phyloP scores from a whole-genome alignment of 1,284 basidiomycete genomes.

The Rhodotorula glutinis region DNA sequence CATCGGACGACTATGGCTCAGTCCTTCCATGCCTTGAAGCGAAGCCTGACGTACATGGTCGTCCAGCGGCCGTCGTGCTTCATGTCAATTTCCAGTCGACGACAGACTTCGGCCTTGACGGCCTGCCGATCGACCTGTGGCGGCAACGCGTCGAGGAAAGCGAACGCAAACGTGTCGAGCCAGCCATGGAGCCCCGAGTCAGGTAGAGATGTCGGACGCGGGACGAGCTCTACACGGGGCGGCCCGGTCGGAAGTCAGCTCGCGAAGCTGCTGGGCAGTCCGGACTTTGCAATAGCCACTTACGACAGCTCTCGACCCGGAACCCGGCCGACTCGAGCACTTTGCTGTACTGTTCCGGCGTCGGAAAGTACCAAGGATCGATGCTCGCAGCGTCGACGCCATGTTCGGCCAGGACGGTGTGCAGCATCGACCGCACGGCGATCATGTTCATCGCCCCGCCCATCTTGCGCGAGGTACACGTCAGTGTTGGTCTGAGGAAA shows the following conservation, averaged over 20 bases:
- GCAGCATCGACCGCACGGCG: conserved; percentile 62
- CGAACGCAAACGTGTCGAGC: conserved; percentile 65
- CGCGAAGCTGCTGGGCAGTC: no score
- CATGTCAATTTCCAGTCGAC: conserved; percentile 61
- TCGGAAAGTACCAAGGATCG: conserved; percentile 83
- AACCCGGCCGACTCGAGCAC: conserved; percentile 42
- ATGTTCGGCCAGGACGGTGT: conserved; percentile 57
- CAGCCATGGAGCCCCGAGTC: conserved; percentile 62
- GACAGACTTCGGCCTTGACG: conserved; percentile 65
- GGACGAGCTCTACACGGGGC: conserved; percentile 52
- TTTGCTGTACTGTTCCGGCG: conserved; percentile 60
- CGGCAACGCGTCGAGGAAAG: conserved; percentile 58
- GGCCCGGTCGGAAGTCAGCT: not conserved
- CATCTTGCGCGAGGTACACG: conserved; percentile 49
- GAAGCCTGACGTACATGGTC: conserved; percentile 67
- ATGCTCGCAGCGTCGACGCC: conserved; percentile 59
- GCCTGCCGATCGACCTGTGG: conserved; percentile 57
- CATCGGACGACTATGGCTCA: conserved; percentile 14
- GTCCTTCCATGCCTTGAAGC: conserved; percentile 53
- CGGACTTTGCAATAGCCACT: not conserved
- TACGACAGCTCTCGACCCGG: conserved; percentile 31
- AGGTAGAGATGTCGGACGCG: conserved; percentile 65
- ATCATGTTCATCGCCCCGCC: conserved; percentile 70
- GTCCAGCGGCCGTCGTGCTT: conserved; percentile 56
- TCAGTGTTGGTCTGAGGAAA: not conserved